phyloP scores from a whole-genome alignment of 352 stramenopile genomes.

The Globisporangium nunn region DNA sequence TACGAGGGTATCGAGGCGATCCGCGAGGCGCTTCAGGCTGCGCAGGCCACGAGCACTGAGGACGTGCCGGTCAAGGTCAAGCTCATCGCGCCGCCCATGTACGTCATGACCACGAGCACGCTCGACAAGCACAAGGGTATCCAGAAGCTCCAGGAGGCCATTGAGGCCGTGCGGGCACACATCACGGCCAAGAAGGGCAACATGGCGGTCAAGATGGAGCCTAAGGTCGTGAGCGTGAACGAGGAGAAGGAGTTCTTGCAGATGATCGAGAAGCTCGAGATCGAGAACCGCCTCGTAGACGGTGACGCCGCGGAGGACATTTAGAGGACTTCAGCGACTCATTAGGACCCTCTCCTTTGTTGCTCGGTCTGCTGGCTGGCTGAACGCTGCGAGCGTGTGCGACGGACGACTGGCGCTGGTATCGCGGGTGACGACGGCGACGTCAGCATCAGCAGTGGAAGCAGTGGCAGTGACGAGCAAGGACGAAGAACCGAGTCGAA shows the following conservation, averaged over 20 bases:
- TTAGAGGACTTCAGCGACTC: slow-evolving; percentile 13
- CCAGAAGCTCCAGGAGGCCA: slow-evolving; percentile 93
- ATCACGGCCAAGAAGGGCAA: slow-evolving; percentile 95
- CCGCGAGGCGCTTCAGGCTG: slow-evolving; percentile 92
- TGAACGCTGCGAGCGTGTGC: no score
- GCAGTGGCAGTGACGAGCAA: no score
- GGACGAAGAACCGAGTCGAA: no score
- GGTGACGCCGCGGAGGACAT: slow-evolving; percentile 95
- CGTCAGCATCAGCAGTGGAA: no score
- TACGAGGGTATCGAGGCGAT: slow-evolving; percentile 99
- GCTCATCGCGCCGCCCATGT: slow-evolving; percentile 98
- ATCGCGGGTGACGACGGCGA: no score
- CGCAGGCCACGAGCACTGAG: slow-evolving; percentile 77
- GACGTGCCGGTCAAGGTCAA: slow-evolving; percentile 97
- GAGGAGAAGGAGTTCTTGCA: slow-evolving; percentile 98
- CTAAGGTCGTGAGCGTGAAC: slow-evolving; percentile 97
- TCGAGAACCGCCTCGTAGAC: slow-evolving; percentile 98
- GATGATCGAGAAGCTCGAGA: slow-evolving; percentile 98
- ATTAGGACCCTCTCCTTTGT: no score
- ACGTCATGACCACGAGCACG: slow-evolving; percentile 98
- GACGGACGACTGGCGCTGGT: no score
- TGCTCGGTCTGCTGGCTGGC: neutral
- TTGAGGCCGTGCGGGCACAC: slow-evolving; percentile 91
- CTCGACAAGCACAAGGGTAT: slow-evolving; percentile 98
- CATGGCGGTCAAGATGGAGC: slow-evolving; percentile 97